These are phyloP conservation scores for Mayamaea pseudoterrestris DNA, from an alignment of 108 stramenopile genomes.

Conservation along the genomic window DNA sequence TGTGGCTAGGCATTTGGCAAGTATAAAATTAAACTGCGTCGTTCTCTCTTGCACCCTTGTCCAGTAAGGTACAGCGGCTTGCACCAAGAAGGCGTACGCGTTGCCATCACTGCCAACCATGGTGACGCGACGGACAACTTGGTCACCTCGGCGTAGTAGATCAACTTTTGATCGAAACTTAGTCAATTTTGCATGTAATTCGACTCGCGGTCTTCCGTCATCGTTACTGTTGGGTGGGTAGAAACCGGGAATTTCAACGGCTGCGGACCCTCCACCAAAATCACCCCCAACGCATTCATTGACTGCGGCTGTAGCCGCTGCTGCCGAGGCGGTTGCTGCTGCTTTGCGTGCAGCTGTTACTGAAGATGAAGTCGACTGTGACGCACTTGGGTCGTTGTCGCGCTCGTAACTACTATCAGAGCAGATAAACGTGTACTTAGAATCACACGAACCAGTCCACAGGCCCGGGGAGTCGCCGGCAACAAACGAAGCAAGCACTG, in stretches of 20 bases:
- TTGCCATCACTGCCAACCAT: conserved; percentile 80
- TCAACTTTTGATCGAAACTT: conserved; percentile 54
- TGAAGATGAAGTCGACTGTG: conserved; percentile 32
- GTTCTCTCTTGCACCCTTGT: conserved; percentile 73
- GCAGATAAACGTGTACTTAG: conserved; percentile 16
- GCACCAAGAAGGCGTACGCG: conserved; percentile 56
- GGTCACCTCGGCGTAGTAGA: conserved; percentile 45
- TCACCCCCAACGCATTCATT: conserved; percentile 62
- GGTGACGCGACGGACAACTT: conserved; percentile 53
- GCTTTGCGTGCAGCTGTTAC: conserved; percentile 52
- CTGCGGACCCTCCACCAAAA: conserved; percentile 60
- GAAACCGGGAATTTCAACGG: conserved; percentile 82
- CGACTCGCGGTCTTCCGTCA: conserved; percentile 61
- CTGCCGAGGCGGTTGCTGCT: conserved; percentile 42
- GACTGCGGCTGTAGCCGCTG: conserved; percentile 44
- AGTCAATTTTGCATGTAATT: conserved; percentile 70
- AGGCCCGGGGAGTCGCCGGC: conserved; percentile 46
- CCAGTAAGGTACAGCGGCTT: conserved; percentile 80
- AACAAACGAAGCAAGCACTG: conserved; percentile 52
- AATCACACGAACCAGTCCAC: conserved; percentile 66
- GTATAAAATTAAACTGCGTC: conserved; percentile 49
- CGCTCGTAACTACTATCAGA: conserved; percentile 9
- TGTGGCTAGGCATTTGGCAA: conserved; percentile 50
- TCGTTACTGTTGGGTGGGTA: conserved; percentile 56
- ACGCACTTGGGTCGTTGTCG: conserved; percentile 12